phyloP scores from a whole-genome alignment of 352 stramenopile genomes.

The Globisporangium parvum region DNA sequence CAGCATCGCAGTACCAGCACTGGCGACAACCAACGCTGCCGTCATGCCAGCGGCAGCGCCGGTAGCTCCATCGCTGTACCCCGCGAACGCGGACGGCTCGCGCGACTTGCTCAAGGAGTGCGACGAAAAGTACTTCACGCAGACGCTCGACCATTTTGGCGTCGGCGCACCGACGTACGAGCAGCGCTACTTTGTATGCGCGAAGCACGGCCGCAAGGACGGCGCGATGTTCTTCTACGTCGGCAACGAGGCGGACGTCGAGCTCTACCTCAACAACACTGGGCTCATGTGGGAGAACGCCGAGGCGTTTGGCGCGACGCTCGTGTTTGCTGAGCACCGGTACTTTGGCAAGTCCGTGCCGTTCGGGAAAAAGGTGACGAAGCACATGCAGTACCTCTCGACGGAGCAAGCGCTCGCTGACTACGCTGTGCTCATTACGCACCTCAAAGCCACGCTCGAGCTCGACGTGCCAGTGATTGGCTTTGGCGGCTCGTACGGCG shows the following conservation, averaged over 20 bases:
- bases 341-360: constrained; percentile 94
- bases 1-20: neutral
- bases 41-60: neutral
- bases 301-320: constrained; percentile 77
- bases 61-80: constrained; percentile 11
- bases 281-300: constrained; percentile 96
- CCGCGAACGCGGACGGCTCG: constrained; percentile 31
- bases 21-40: neutral
- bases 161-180: constrained; percentile 53
- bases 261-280: constrained; percentile 94
- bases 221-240: constrained; percentile 92
- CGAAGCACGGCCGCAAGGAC: constrained; percentile 52
- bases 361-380: constrained; percentile 45
- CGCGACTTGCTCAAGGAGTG: constrained; percentile 50
- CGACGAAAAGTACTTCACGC: constrained; percentile 65
- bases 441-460: constrained; percentile 44
- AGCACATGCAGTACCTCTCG: constrained; percentile 73
- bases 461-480: constrained; percentile 73
- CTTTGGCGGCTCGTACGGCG: constrained; percentile 92
- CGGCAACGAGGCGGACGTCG: constrained; percentile 93
- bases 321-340: constrained; percentile 97
- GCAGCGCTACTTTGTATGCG: constrained; percentile 89
- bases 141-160: constrained; percentile 76
- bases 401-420: constrained; percentile 88
- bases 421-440: constrained; percentile 64